Evolutionary conservation across 2,329 filamentous ascomycete genomes (phyloP), one percentile per base, ranked within the genome.

Genomic region (Botrytis elliptica): DNA sequence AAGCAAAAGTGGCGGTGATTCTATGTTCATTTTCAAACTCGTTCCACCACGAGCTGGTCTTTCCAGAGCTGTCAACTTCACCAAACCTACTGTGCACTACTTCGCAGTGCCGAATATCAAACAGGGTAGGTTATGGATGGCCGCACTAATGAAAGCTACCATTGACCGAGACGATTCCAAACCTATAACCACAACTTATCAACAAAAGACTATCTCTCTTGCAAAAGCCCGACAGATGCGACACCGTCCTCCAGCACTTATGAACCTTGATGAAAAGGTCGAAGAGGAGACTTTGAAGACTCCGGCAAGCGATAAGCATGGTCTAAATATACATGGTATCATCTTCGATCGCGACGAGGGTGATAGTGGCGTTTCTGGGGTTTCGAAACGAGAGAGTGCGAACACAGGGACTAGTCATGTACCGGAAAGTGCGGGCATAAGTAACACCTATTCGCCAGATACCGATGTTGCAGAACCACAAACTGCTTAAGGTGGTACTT

Each of bases 1-100:
- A 22, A 79, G 76, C 70, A 83, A 81, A 70, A 77, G 82, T 70
- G 79, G 78, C 55, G 88, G 88, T 76, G 92, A 93, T 73, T 87
- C 91, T 1, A 92, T 97, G 81, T 99, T 99, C 84, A 98, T 98
- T 80, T 99, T 99, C 88, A 99, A 99, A 84, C 90, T 99, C 12
- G 91, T 97, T 10, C 96, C 96, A 1, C 96, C 96, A 0, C 93
- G 95, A 75, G 89, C 92, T 8, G 95, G 95, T 18, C 87, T 97
- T 16, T 94, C 94, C 18, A 91, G 94, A 73, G 96, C 94, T 0
- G 95, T 99, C 74, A 97, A 95, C 81, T 99, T 99, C 81, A 99
- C 96, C 1, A 98, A 98, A 82, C 96, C 96, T 7, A 96, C 94
- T 14, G 93, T 98, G 57, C 96, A 99, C 82, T 98, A 98, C 82